Evolutionary conservation across 2,329 filamentous ascomycete genomes (phyloP), one percentile per base, ranked within the genome.

Genomic region (Elsinoe ampelina): DNA sequence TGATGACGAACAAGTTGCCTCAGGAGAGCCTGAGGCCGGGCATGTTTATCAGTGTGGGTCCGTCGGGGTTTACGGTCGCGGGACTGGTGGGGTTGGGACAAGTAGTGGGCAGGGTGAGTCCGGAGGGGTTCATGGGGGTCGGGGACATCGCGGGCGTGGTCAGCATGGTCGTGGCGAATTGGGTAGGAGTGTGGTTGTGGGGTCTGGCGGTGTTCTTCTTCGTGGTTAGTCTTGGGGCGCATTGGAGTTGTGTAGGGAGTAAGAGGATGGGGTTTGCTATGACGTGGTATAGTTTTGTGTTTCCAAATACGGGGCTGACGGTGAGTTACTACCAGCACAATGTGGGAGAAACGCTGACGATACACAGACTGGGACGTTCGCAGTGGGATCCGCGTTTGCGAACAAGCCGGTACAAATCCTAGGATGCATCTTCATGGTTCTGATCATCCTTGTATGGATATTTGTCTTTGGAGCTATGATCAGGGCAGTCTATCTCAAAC

Each of bases 1-100:
- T 95, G 26, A 93, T 93, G 88, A 92, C 88, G 0, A 86, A 92
- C 65, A 93, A 93, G 64, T 75, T 95, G 0, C 89, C 89, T 0
- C 78, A 81, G 56, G 88, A 92, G 65, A 83, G 80, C 41, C 78
- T 89, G 17, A 80, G 88, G 10, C 89, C 89, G 0, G 88, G 86
- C 64, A 89, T 95, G 83, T 93, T 93, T 67, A 89, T 93, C 59
- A 86, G 82, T 1, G 86, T 93, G 26, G 88, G 89, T 34, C 88
- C 89, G 0, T 83, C 80, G 51, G 87, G 81, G 2, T 86, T 86
- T 67, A 86, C 83, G 0, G 81, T 82, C 15, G 75, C 80, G 0
- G 83, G 78, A 0, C 68, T 84, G 4, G 74, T 85, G 15, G 76
- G 68, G 38, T 83, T 84, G 80, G 80, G 78, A 3, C 68, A 73